A percentile compares a stretch with the other conserved stretches of the same genome.
These are phyloP conservation scores for Cercis canadensis DNA, from an alignment of 306 rosid species.

Conservation along the genomic window DNA sequence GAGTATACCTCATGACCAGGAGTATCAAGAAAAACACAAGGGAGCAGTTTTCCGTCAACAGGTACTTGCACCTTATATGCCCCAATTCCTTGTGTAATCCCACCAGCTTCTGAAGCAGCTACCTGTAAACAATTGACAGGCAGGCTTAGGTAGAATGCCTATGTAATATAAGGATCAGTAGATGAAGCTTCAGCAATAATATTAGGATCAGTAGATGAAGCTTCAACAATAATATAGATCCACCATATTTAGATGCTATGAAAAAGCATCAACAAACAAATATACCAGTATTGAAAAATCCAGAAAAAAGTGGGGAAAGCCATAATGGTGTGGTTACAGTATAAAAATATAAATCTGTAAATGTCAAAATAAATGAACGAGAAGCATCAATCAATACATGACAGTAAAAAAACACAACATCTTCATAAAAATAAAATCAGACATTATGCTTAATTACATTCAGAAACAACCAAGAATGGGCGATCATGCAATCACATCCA, in stretches of 20 bases:
- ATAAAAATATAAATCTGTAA: no score
- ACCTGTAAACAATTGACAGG: conserved; percentile 64
- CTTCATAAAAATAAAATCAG: neutral
- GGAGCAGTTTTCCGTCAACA: conserved; percentile 75
- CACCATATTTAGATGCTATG: conserved; percentile 6
- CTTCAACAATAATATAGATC: conserved; percentile 20
- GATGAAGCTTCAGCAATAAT: neutral
- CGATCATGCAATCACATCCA: neutral
- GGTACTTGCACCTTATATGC: conserved; percentile 91
- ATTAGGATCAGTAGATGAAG: conserved; percentile 21
- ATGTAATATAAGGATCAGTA: neutral
- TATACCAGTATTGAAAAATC: neutral
- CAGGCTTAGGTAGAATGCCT: conserved; percentile 34
- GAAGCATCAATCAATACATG: neutral
- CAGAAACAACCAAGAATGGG: neutral
- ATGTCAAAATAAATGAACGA: neutral
- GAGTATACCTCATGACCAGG: conserved; percentile 93
- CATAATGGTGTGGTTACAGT: neutral
- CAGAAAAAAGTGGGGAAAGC: neutral
- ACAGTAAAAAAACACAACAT: neutral
- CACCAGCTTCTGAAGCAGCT: conserved; percentile 99
- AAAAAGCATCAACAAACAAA: conserved; percentile 5
- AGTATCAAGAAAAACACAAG: conserved; percentile 96
- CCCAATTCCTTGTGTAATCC: conserved; percentile 98
- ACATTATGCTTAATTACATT: neutral